Evolutionary conservation across 371 early-diverging fungal genomes (phyloP).

Genomic region (Rhizopus stolonifer): DNA sequence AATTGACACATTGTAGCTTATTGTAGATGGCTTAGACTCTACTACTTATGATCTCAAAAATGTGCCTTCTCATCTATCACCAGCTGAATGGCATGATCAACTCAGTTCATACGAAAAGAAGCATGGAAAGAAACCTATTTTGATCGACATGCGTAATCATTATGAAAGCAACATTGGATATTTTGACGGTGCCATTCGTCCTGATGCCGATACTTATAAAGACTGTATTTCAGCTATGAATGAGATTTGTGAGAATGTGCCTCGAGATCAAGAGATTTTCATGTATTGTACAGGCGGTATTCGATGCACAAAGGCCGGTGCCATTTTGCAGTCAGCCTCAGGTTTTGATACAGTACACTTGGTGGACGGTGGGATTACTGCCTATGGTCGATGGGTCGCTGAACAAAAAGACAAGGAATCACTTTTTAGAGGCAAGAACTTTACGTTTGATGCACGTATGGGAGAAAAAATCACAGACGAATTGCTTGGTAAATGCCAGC

Average conservation of each 20-base stretch:
- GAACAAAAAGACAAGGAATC: conserved; percentile 47
- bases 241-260: conserved; percentile 48
- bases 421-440: conserved; percentile 78
- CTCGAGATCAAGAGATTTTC: conserved; percentile 64
- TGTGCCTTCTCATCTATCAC: conserved; percentile 68
- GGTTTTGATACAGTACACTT: conserved; percentile 72
- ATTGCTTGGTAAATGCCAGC: conserved; percentile 63
- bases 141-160: conserved; percentile 84
- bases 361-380: conserved; percentile 75
- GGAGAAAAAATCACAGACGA: conserved; percentile 79
- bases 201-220: conserved; percentile 76
- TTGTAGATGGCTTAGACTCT: conserved; percentile 62
- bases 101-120: conserved; percentile 29
- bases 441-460: conserved; percentile 80
- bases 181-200: conserved; percentile 72
- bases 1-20: no score
- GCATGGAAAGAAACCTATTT: conserved; percentile 47
- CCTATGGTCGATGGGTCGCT: conserved; percentile 71
- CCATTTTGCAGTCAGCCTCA: conserved; percentile 65
- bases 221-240: conserved; percentile 57
- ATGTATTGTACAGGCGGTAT: conserved; percentile 77
- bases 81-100: conserved; percentile 68
- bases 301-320: conserved; percentile 49
- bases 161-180: conserved; percentile 79
- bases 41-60: conserved; percentile 56